Percentiles rank a stretch among this genome's conserved stretches.
Conservation (phyloP, 2,329 filamentous ascomycete species). For the Xylariaceae sp. region DNA sequence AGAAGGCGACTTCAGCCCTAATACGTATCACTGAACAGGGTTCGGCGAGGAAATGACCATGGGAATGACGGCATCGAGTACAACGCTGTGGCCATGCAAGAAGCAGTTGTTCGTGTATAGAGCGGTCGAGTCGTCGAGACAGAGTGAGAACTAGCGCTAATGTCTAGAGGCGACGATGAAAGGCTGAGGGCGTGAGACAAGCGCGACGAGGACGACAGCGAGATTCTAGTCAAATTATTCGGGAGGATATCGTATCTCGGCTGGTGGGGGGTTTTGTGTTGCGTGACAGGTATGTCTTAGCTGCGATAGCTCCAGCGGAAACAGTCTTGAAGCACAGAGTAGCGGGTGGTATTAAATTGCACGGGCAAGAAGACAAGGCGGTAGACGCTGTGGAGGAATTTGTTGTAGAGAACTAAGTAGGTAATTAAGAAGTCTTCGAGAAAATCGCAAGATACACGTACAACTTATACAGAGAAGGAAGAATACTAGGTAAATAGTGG, state of each 20-base stretch:
- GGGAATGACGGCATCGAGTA: slow-evolving; percentile 17
- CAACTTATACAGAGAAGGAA: no score
- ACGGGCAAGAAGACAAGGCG: not conserved
- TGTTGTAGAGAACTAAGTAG: slow-evolving; percentile 3
- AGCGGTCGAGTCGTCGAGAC: not conserved
- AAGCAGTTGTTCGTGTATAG: slow-evolving; percentile 9
- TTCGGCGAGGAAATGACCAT: not conserved
- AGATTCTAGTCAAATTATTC: no score
- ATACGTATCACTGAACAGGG: not conserved
- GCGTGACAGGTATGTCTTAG: not conserved
- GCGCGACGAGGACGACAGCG: slow-evolving; percentile 1
- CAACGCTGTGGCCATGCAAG: not conserved
- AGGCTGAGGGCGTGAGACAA: not conserved
- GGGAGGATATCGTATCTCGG: slow-evolving; percentile 11
- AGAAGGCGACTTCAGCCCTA: not conserved
- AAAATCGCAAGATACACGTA: not conserved
- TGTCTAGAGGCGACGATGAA: not conserved
- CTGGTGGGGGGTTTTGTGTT: not conserved
- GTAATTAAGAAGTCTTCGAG: not conserved
- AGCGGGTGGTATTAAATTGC: not conserved
- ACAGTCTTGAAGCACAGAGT: not conserved
- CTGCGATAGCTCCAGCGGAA: not conserved
- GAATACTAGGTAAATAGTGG: not conserved
- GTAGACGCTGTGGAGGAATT: not conserved
- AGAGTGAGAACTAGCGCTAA: not conserved